These are phyloP conservation scores for Rhodotorula paludigena DNA, from an alignment of 768 basidiomycete species.

Conservation along the genomic window DNA sequence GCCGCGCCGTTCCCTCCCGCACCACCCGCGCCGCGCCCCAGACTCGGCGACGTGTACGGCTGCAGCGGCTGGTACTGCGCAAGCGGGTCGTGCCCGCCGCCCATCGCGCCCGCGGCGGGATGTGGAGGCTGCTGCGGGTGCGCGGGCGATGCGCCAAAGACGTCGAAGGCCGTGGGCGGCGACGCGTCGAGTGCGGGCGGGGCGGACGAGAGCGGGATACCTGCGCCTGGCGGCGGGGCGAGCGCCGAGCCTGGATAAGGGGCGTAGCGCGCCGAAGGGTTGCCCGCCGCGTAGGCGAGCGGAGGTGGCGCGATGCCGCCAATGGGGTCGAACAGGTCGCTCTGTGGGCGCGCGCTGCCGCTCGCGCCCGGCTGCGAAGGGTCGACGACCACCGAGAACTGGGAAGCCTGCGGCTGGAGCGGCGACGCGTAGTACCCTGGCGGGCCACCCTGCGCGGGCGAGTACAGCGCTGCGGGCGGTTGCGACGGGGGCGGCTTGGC, in stretches of 20 bases:
- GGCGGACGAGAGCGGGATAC: background rate
- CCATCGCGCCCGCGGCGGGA: background rate
- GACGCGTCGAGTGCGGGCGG: background rate
- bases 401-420: constrained; percentile 53
- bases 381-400: constrained; percentile 41
- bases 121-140: background rate
- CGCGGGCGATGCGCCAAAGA: background rate
- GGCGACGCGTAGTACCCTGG: constrained; percentile 56
- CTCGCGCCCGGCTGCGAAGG: background rate
- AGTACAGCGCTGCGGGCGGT: constrained; percentile 16
- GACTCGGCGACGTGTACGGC: constrained; percentile 3
- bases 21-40: background rate
- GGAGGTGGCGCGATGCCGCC: constrained; percentile 22
- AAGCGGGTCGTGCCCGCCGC: constrained; percentile 1
- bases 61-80: background rate
- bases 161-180: background rate
- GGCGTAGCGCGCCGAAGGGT: constrained; percentile 11
- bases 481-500: constrained; percentile 18
- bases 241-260: constrained; percentile 18
- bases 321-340: constrained; percentile 19
- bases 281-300: constrained; percentile 21
- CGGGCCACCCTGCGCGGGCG: constrained; percentile 4
- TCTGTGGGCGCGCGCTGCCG: background rate
- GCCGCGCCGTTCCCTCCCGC: background rate
- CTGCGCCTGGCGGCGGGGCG: constrained; percentile 16